Evolutionary conservation across 75 land plant genomes (phyloP).

Genomic region (Cunninghamia lanceolata): DNA sequence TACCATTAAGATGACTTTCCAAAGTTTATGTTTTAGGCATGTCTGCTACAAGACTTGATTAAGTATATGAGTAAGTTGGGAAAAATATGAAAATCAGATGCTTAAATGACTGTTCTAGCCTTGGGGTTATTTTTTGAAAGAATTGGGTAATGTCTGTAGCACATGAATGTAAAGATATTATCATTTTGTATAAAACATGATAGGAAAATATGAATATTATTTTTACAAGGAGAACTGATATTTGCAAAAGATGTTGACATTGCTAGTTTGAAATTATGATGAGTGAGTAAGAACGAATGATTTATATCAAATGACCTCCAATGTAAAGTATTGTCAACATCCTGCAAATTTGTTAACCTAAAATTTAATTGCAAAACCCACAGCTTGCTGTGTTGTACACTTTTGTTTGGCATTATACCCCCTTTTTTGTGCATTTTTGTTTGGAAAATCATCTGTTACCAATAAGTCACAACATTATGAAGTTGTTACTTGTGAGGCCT

Average conservation of each 20-base stretch:
- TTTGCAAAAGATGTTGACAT: background rate
- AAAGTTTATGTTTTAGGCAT: background rate
- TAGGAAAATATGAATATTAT: background rate
- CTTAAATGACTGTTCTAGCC: background rate
- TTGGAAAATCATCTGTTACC: background rate
- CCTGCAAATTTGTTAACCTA: background rate
- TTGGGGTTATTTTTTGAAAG: background rate
- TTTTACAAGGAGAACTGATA: background rate
- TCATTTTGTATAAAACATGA: background rate
- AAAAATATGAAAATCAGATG: background rate
- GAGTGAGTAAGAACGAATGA: background rate
- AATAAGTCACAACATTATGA: background rate
- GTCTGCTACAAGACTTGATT: background rate
- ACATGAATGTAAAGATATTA: background rate
- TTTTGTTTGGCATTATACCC: conserved; percentile 7
- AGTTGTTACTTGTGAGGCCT: background rate
- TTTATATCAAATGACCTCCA: background rate
- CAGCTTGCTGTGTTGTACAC: background rate
- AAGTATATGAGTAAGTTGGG: background rate
- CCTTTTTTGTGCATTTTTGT: background rate
- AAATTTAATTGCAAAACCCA: background rate
- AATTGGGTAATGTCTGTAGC: background rate
- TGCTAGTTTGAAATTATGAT: background rate
- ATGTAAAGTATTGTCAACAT: background rate
- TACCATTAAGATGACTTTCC: background rate